Conservation (phyloP, 2,329 filamentous ascomycete species). For the Cadophora malorum region DNA sequence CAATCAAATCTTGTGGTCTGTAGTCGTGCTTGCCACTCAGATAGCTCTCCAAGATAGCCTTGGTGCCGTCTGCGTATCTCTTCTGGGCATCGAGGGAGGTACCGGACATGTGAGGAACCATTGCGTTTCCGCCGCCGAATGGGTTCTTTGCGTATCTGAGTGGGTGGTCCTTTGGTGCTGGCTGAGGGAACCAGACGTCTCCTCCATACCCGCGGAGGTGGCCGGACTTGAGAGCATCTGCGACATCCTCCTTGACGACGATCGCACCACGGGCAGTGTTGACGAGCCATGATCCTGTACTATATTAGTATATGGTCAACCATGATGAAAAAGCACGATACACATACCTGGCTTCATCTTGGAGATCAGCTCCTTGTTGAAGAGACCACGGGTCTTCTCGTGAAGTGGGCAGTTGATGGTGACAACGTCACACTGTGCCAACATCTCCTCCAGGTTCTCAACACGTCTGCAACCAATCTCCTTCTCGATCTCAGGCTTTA, state of each 20-base stretch:
- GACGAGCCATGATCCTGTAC: conserved; percentile 87
- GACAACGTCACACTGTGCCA: conserved; percentile 93
- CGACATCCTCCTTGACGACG: conserved; percentile 98
- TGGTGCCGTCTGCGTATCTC: conserved; percentile 85
- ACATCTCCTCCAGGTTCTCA: conserved; percentile 88
- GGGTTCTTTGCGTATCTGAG: conserved; percentile 93
- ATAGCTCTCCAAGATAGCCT: conserved; percentile 91
- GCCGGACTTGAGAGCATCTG: conserved; percentile 87
- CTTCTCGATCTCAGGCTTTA: conserved; percentile 83
- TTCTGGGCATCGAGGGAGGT: conserved; percentile 98
- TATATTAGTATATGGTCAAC: conserved; percentile 45
- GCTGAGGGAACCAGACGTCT: conserved; percentile 93
- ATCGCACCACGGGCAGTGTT: conserved; percentile 99
- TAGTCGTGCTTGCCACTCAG: conserved; percentile 89
- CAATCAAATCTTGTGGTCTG: conserved; percentile 87
- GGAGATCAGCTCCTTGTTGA: conserved; percentile 97
- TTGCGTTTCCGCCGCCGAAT: conserved; percentile 97
- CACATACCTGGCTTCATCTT: conserved; percentile 92
- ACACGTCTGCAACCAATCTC: conserved; percentile 96
- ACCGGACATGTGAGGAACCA: conserved; percentile 98
- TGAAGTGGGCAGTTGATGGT: conserved; percentile 99
- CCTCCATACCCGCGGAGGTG: conserved; percentile 90
- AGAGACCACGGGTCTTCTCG: conserved; percentile 94
- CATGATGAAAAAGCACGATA: too few relatives aligned
- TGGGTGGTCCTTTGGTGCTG: conserved; percentile 89